phyloP scores from a whole-genome alignment of 2,329 filamentous ascomycete species.

The Penicillium paneum region DNA sequence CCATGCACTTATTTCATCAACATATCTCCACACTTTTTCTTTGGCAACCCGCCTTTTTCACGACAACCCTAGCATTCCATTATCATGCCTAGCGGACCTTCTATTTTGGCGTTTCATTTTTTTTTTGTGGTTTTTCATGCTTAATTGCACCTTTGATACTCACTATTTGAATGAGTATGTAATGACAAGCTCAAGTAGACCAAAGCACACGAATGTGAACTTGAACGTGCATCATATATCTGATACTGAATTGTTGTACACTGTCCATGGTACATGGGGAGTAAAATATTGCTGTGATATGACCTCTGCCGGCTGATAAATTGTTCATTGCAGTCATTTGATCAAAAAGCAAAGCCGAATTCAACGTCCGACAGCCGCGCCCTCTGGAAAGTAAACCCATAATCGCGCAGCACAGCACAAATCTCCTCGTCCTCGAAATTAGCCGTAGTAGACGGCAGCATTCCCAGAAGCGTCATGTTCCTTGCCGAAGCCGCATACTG shows the following conservation, averaged over 20 bases:
- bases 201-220: background rate
- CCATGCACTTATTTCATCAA: too few relatives aligned
- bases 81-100: background rate
- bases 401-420: conserved; percentile 24
- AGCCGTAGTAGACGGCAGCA: conserved; percentile 9
- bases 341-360: background rate
- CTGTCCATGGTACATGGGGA: too few relatives aligned
- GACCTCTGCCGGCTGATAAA: background rate
- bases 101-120: background rate
- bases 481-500: conserved; percentile 7
- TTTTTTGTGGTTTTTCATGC: background rate
- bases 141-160: background rate
- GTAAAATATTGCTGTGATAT: too few relatives aligned
- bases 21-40: background rate
- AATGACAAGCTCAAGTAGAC: background rate
- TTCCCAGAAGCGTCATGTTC: conserved; percentile 17
- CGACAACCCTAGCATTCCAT: background rate
- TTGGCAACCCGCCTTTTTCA: background rate
- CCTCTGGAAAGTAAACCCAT: conserved; percentile 26
- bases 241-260: too few relatives aligned
- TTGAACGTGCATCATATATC: too few relatives aligned
- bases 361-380: conserved; percentile 9
- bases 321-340: background rate
- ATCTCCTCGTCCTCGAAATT: conserved; percentile 16
- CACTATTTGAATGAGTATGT: background rate